phyloP scores from a whole-genome alignment of 2,329 filamentous ascomycete genomes.

The Pseudocercospora eumusae region DNA sequence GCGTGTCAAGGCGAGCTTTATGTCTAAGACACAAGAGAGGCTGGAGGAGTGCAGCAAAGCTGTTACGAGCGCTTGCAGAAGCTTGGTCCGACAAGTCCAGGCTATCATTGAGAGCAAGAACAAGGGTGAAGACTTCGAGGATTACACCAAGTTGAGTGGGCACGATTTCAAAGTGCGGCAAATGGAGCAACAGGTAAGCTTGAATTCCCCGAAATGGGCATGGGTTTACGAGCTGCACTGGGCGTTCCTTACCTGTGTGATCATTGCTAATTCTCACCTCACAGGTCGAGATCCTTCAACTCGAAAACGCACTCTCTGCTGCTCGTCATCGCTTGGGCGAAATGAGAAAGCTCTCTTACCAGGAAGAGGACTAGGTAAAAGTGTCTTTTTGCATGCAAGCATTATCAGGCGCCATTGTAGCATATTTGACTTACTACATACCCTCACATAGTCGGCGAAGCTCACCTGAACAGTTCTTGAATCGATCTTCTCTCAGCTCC shows the following conservation, averaged over 20 bases:
- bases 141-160: constrained; percentile 83
- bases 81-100: constrained; percentile 90
- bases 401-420: background rate
- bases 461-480: background rate
- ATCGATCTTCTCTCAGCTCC: background rate
- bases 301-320: constrained; percentile 80
- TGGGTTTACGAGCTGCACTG: no score
- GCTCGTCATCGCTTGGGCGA: constrained; percentile 85
- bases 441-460: background rate
- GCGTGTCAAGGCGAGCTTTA: constrained; percentile 95
- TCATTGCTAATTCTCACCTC: no score
- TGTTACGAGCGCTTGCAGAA: constrained; percentile 83
- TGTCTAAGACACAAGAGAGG: constrained; percentile 93
- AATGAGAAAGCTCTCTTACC: constrained; percentile 97
- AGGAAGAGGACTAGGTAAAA: constrained; percentile 63
- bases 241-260: no score
- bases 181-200: constrained; percentile 89
- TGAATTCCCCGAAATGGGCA: no score
- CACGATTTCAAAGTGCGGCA: constrained; percentile 98
- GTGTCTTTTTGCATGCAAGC: background rate
- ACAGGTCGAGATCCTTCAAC: constrained; percentile 80
- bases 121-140: constrained; percentile 67
- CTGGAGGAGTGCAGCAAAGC: constrained; percentile 91
- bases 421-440: constrained; percentile 1
- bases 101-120: constrained; percentile 86